A percentile compares a stretch with the other conserved stretches of the same genome.
phyloP scores from a whole-genome alignment of 345 rosid species.

The Gossypium bickii region DNA sequence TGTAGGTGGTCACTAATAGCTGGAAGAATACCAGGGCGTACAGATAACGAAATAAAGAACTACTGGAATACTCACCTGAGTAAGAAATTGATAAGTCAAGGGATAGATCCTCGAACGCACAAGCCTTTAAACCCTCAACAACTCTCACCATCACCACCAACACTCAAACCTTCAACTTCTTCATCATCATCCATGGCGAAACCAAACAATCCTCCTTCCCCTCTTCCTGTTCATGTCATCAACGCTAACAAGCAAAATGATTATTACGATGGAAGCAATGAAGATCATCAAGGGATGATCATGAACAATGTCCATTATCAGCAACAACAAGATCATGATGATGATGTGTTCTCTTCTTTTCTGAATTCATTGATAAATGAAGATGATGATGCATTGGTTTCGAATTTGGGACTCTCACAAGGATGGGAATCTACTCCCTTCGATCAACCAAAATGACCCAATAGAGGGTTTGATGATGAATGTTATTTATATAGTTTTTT shows the following conservation, averaged over 20 bases:
- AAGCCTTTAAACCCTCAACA: background rate
- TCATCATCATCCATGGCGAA: background rate
- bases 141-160: no score
- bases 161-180: background rate
- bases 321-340: background rate
- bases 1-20: conserved; percentile 1
- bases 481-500: background rate
- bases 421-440: conserved; percentile 34
- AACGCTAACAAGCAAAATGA: no score
- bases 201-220: no score
- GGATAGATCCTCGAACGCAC: conserved; percentile 33
- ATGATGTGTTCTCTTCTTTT: conserved; percentile 24
- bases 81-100: conserved; percentile 72
- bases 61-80: conserved; percentile 87
- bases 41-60: conserved; percentile 89
- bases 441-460: conserved; percentile 23
- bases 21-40: conserved; percentile 60
- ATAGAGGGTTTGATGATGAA: conserved; percentile 4
- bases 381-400: conserved; percentile 26
- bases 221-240: no score
- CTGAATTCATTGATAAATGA: conserved; percentile 34
- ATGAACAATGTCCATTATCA: no score
- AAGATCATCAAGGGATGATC: no score
- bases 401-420: conserved; percentile 18
- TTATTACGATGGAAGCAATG: no score